Evolutionary conservation across 148 eudicot species (phyloP).

Genomic region (Fagopyrum homotropicum): DNA sequence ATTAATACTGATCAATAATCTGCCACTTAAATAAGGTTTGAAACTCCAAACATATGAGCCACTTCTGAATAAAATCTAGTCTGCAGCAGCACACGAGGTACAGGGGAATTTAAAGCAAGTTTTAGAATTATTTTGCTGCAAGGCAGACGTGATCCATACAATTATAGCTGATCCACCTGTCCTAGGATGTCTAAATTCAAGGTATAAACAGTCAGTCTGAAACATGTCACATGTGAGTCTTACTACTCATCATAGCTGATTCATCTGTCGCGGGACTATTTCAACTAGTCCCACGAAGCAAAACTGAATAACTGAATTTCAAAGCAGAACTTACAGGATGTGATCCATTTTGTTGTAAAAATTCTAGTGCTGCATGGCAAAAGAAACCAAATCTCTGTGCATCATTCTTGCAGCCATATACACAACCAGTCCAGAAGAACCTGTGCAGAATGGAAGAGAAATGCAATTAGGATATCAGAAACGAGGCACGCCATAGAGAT

Average conservation of each 20-base stretch:
- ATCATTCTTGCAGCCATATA: slow-evolving; percentile 77
- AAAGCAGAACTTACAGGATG: slow-evolving; percentile 71
- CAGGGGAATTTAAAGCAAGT: no score
- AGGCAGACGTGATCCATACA: no score
- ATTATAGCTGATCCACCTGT: no score
- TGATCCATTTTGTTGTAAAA: slow-evolving; percentile 84
- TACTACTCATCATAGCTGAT: background rate
- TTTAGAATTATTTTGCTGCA: no score
- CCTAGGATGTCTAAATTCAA: no score
- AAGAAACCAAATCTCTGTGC: slow-evolving; percentile 89
- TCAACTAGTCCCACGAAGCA: background rate
- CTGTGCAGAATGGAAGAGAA: slow-evolving; percentile 31
- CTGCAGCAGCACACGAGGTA: no score
- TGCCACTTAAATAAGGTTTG: no score
- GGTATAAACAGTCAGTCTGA: background rate
- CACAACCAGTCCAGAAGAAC: slow-evolving; percentile 59
- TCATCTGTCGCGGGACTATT: background rate
- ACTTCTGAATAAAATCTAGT: no score
- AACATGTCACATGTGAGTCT: background rate
- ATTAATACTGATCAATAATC: no score
- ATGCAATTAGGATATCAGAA: background rate
- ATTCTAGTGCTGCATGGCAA: slow-evolving; percentile 94
- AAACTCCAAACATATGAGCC: no score
- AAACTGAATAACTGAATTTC: background rate
- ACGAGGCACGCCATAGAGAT: background rate